Evolutionary conservation across 2,329 filamentous ascomycete species (phyloP), one percentile per base, ranked within the genome.

Genomic region (Graphiopsis chlorocephala): DNA sequence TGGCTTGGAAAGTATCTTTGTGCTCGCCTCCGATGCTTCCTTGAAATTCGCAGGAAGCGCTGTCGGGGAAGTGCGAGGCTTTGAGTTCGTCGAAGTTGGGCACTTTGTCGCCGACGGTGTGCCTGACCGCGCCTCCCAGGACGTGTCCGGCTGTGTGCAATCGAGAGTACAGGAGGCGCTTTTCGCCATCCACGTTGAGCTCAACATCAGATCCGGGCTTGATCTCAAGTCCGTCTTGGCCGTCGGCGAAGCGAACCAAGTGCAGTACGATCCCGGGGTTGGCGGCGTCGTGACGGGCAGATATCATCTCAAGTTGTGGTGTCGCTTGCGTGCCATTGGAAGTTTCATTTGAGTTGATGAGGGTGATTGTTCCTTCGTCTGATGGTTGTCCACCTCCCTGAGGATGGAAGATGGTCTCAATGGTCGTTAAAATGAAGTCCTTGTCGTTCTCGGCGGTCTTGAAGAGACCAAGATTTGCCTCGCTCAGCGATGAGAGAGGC

Each of bases 381-480:
- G 85, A 88, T 0, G 90, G 90, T 71, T 92, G 90, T 8, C 90
- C 90, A 66, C 90, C 90, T 23, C 90, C 90, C 75, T 92, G 90
- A 0, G 88, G 86, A 67, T 92, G 88, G 76, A 92, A 92, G 66
- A 92, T 88, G n/a, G 90, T 92, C 55, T 84, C 77, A 1, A 84
- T 79, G 0, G 87, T 89, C 6, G 63, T 57, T 23, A 72, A 23
- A 17, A 71, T 58, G 29, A 50, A 61, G 47, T 57, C 65, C 14
- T 42, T 20, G 38, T 58, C 61, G 26, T 53, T 60, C 15, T 69
- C 68, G 65, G 65, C 66, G n/a, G 64, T 58, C 28, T 45, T 61
- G 11, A 60, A 64, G 26, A 61, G 45, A n/a, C 28, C 31, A 14
- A 29, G 45, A 14, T 61, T 61, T 14, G 58, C 45, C 20, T 61